phyloP scores from a whole-genome alignment of 2,329 filamentous ascomycete genomes.

The Colletotrichum karsti region DNA sequence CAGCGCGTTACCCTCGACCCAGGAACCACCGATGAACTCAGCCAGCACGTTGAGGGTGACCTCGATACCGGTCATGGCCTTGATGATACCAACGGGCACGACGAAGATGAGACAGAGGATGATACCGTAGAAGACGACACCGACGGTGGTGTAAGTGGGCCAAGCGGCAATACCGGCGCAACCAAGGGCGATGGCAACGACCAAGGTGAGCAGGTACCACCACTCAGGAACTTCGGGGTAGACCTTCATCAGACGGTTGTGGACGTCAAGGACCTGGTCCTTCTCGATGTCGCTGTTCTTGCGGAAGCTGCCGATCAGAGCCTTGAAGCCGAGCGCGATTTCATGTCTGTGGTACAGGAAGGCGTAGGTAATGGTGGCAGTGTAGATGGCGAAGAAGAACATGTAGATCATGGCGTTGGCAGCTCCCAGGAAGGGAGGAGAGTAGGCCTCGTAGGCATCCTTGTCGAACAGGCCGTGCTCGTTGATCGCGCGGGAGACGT shows the following conservation, averaged over 20 bases:
- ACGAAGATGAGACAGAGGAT: constrained; percentile 59
- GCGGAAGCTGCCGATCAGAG: constrained; percentile 53
- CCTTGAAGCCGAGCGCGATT: constrained; percentile 57
- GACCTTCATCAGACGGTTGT: constrained; percentile 54
- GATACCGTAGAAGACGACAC: constrained; percentile 60
- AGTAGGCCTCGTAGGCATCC: constrained; percentile 57
- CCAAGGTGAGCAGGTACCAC: constrained; percentile 58
- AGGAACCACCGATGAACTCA: constrained; percentile 62
- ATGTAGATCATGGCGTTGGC: constrained; percentile 61
- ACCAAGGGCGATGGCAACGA: constrained; percentile 53
- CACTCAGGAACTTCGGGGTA: constrained; percentile 61
- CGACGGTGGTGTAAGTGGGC: constrained; percentile 59
- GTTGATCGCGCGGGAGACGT: constrained; percentile 52
- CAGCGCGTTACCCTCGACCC: constrained; percentile 57
- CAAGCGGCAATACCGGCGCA: constrained; percentile 56
- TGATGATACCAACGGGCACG: constrained; percentile 60
- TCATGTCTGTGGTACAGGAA: constrained; percentile 61
- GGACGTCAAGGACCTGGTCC: constrained; percentile 50
- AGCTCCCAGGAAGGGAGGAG: constrained; percentile 59
- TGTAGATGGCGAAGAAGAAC: constrained; percentile 64
- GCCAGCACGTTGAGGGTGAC: constrained; percentile 62
- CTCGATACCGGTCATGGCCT: constrained; percentile 61
- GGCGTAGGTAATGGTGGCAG: constrained; percentile 59
- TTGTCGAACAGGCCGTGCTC: constrained; percentile 53
- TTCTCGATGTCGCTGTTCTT: constrained; percentile 47